Evolutionary conservation across 768 basidiomycete species (phyloP), one percentile per base, ranked within the genome.

Genomic region (Hypholoma fasciculare): DNA sequence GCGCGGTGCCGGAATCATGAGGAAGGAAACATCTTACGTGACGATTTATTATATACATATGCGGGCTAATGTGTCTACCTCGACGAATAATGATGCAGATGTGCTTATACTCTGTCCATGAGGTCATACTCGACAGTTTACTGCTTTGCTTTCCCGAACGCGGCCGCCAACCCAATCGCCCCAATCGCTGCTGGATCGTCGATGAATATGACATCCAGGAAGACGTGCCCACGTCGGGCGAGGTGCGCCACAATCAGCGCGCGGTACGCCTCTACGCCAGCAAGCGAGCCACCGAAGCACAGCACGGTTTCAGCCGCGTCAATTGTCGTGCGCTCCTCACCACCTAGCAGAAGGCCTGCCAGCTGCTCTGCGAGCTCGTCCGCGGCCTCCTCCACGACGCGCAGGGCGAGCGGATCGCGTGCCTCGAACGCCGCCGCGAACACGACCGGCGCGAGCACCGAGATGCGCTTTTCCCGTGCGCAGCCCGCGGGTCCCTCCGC

Each of bases 271-370:
- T 81, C 77, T 1, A 90, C 71, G 2, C 88, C 85, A 3, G 85
- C 84, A 61, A 94, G 70, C 17, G 88, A 90, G n/a, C 92, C 92
- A 8, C 92, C 92, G 56, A 93, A 86, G 59, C 86, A 91, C 16
- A 94, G 65, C 2, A 92, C 80, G 36, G 83, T 77, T 1, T 86
- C 78, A 39, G 73, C 68, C 0, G 90, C 82, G 43, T 75, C 76
- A 50, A 58, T 34, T 9, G 2, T 1, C 30, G 30, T 34, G 6
- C 30, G 30, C 30, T 9, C 16, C 43, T 72, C 75, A 30, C 80
- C 74, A 4, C 77, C 76, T 2, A 87, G 73, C 23, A 34, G 30
- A 34, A 90, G 73, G 43, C 82, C 69, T 1, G 80, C 74, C 37
- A 92, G 81, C 66, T 89, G 79, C 20, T 79, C 75, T 0, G 84